Percentiles rank a stretch among this genome's conserved stretches.
Evolutionary conservation across 306 rosid genomes (phyloP).

Genomic region (Astragalus membranaceus): DNA sequence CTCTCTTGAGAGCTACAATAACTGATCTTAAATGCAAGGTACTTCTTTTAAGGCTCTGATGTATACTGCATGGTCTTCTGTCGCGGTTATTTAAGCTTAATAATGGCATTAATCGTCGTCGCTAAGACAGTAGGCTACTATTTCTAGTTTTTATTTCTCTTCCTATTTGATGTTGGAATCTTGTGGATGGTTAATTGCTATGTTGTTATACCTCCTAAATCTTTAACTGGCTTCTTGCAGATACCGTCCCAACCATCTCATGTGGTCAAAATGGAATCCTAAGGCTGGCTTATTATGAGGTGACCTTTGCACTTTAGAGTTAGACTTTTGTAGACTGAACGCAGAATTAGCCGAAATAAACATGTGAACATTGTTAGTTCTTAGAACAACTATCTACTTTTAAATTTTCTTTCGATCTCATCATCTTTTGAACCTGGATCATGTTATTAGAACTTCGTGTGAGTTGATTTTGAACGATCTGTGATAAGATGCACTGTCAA

Average conservation of each 20-base stretch:
- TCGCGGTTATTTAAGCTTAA: background rate
- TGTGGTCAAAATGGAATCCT: slow-evolving; percentile 9
- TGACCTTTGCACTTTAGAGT: slow-evolving; percentile 6
- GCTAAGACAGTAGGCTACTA: background rate
- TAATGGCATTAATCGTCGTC: background rate
- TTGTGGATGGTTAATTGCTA: background rate
- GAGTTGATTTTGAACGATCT: background rate
- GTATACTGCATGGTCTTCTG: background rate
- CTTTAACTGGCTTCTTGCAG: slow-evolving; percentile 32
- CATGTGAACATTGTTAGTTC: slow-evolving; percentile 32
- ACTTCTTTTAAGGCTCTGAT: background rate
- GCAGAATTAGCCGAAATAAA: slow-evolving; percentile 37
- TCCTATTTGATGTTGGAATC: background rate
- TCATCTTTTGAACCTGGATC: background rate
- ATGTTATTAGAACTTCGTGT: background rate
- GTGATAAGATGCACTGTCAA: background rate
- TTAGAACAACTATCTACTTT: background rate
- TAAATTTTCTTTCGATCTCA: background rate
- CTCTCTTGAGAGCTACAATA: slow-evolving; percentile 58
- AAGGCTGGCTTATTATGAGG: slow-evolving; percentile 13
- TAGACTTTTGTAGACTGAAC: slow-evolving; percentile 4
- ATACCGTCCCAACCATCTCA: slow-evolving; percentile 22
- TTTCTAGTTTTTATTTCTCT: background rate
- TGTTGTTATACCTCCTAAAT: background rate
- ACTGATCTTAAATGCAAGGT: slow-evolving; percentile 68